A percentile compares a stretch with the other conserved stretches of the same genome.
Evolutionary conservation across 169 alveolate species (phyloP).

Genomic region (Plasmodium billcollinsi): DNA sequence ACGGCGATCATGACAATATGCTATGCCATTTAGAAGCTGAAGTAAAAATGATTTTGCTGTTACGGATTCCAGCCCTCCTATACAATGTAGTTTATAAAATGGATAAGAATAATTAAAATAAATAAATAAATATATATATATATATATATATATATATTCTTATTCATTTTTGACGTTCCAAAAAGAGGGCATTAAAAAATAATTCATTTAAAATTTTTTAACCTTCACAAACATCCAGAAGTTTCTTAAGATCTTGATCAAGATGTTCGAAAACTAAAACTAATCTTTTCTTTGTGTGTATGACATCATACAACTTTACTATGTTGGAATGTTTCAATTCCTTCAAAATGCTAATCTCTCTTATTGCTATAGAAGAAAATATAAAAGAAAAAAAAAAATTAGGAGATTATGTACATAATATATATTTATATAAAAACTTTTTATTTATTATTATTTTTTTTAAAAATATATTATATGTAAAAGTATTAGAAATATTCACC

Average conservation of each 20-base stretch:
- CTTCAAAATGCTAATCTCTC: constrained; percentile 97
- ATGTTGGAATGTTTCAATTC: constrained; percentile 99
- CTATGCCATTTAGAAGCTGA: constrained; percentile 97
- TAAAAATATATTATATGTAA: too few relatives aligned
- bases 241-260: constrained; percentile 98
- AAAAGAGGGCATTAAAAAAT: too few relatives aligned
- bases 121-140: neutral
- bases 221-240: constrained; percentile 94
- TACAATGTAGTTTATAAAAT: neutral
- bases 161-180: too few relatives aligned
- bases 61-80: constrained; percentile 91
- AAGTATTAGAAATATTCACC: too few relatives aligned
- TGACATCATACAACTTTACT: constrained; percentile 98
- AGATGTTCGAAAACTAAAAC: constrained; percentile 98
- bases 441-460: too few relatives aligned
- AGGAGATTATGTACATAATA: neutral
- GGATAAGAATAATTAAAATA: neutral
- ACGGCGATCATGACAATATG: constrained; percentile 98
- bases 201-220: neutral
- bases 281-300: constrained; percentile 97
- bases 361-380: constrained; percentile 95
- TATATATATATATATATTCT: neutral
- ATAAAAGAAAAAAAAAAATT: constrained; percentile 19
- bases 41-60: constrained; percentile 94
- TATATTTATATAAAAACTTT: neutral